Evolutionary conservation across 495 filamentous ascomycete species (phyloP).

Genomic region (Friedmanniomyces endolithicus): DNA sequence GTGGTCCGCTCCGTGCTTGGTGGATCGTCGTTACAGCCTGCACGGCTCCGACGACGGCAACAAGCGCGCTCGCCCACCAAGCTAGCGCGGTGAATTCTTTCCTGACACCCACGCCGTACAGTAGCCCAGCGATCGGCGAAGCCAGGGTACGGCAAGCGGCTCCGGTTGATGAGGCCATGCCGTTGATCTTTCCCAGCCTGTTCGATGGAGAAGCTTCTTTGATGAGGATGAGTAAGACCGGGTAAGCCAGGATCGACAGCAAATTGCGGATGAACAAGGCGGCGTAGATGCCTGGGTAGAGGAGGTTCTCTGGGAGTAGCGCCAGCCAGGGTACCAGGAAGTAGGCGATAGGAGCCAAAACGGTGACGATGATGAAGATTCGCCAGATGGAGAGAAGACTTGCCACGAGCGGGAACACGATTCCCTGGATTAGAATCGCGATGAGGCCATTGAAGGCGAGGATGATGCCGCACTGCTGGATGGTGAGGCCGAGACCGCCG

Average conservation of each 20-base stretch:
- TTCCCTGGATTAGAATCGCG: conserved; percentile 63
- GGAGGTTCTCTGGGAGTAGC: conserved; percentile 43
- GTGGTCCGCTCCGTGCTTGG: conserved; percentile 26
- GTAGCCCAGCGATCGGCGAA: conserved; percentile 59
- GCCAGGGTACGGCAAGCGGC: conserved; percentile 66
- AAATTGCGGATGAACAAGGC: conserved; percentile 60
- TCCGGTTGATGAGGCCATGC: conserved; percentile 65
- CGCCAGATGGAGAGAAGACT: conserved; percentile 61
- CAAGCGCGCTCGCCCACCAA: conserved; percentile 64
- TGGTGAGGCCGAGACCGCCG: conserved; percentile 62
- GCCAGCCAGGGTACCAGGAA: conserved; percentile 60
- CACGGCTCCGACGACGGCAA: conserved; percentile 54
- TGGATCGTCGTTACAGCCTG: conserved; percentile 59
- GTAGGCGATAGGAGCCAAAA: conserved; percentile 65
- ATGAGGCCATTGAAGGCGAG: conserved; percentile 71
- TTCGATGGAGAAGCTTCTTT: conserved; percentile 66
- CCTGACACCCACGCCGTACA: conserved; percentile 56
- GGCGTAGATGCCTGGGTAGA: conserved; percentile 61
- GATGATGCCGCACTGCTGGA: conserved; percentile 61
- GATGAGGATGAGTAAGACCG: conserved; percentile 67
- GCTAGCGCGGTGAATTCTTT: conserved; percentile 61
- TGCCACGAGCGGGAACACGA: conserved; percentile 61
- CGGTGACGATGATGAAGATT: conserved; percentile 58
- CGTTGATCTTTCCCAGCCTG: conserved; percentile 66
- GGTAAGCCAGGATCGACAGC: conserved; percentile 64